Conservation (phyloP, 345 rosid genomes). For the Carallia brachiata region DNA sequence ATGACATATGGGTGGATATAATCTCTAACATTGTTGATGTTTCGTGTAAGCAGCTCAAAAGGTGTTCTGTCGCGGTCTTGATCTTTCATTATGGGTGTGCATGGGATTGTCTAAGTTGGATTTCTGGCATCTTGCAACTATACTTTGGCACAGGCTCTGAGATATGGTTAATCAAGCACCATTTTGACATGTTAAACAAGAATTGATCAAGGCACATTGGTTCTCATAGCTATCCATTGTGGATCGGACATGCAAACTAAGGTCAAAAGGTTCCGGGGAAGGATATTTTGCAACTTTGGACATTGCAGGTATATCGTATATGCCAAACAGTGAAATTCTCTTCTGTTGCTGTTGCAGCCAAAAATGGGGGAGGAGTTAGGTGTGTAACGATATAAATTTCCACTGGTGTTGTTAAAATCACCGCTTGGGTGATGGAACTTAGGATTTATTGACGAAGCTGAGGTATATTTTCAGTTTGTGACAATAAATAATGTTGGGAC, state of each 20-base stretch:
- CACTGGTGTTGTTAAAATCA: too few relatives aligned
- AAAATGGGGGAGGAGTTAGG: too few relatives aligned
- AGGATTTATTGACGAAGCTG: too few relatives aligned
- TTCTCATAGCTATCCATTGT: background rate
- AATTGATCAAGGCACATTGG: background rate
- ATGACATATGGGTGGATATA: background rate
- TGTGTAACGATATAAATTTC: too few relatives aligned
- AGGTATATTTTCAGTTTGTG: too few relatives aligned
- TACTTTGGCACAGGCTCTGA: background rate
- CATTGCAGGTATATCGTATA: too few relatives aligned
- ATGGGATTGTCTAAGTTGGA: background rate
- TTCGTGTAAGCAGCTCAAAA: conserved; percentile 64
- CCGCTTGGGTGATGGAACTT: too few relatives aligned
- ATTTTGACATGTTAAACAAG: background rate
- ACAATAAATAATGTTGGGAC: background rate
- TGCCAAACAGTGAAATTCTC: too few relatives aligned
- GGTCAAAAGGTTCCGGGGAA: background rate
- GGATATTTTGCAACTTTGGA: too few relatives aligned
- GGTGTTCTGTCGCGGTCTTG: conserved; percentile 64
- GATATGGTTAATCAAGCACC: background rate
- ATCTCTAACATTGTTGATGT: background rate
- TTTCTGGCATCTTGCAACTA: background rate
- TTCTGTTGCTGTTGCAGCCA: too few relatives aligned
- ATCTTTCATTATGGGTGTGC: background rate
- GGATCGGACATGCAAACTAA: background rate